Evolutionary conservation across 768 basidiomycete genomes (phyloP), one percentile per base, ranked within the genome.

Genomic region (Russula brevipes): DNA sequence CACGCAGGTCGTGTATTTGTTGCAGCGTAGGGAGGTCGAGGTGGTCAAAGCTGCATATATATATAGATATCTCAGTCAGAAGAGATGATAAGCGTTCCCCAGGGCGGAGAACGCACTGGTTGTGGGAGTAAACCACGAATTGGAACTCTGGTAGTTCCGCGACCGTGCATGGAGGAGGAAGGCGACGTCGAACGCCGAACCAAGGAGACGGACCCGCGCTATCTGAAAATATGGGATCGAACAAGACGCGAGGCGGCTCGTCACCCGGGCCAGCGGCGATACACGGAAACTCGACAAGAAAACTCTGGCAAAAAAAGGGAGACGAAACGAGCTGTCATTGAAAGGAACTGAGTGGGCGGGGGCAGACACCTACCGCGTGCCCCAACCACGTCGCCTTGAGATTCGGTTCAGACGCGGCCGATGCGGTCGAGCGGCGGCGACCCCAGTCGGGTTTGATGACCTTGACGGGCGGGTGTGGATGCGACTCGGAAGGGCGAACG

Each of bases 221-320:
- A 12, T 74, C 72, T 8, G 74, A 73, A 64, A 78, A 79, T 17
- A 79, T 75, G 10, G 78, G 78, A 59, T 79, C 78, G 66, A 78
- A 79, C 9, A 78, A 63, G 36, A 79, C 69, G 9, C 73, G 71
- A 14, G 72, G 68, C 1, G 74, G 70, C 14, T 72, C 64, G 10
- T 55, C 49, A 14, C 36, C 39, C 3, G 17, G 10, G 8, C 68
- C 58, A 1, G 59, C 55, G 0, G 33, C 30, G 1, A 65, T 59
- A 51, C 60, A 60, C 39, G 69, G 71, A 12, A 74, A 54, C 38
- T 75, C 73, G 8, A 73, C 67, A 12, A 75, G 68, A 45, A 69
- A 75, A 4, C 72, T 71, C 72, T 75, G 57, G 59, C 33, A 5
- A n/a, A 31, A 39, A 3, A 17, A 14, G 33, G 0, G 39, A 30